phyloP scores from a whole-genome alignment of 2,329 filamentous ascomycete species.

The Aspergillus costaricaensis region DNA sequence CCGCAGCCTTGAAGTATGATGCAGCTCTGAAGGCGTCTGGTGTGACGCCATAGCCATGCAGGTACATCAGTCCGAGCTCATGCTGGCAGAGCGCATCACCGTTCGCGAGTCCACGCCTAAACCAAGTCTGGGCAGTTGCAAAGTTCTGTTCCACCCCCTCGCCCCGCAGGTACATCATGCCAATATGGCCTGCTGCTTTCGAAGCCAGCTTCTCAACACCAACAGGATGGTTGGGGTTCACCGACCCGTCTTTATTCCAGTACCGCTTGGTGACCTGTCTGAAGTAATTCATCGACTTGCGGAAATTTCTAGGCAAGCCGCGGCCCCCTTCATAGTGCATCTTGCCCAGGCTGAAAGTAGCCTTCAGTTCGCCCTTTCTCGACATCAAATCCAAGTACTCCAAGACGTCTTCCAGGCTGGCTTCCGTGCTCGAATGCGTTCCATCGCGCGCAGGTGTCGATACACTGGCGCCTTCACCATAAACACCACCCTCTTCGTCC shows the following conservation, averaged over 20 bases:
- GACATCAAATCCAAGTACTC: conserved; percentile 92
- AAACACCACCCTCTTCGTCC: conserved; percentile 88
- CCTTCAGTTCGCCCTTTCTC: conserved; percentile 83
- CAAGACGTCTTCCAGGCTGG: conserved; percentile 87
- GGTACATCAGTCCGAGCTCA: conserved; percentile 78
- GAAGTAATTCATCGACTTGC: conserved; percentile 77
- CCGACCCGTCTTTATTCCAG: conserved; percentile 77
- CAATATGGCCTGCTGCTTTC: conserved; percentile 83
- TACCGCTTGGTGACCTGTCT: conserved; percentile 75
- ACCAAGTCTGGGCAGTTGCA: conserved; percentile 76
- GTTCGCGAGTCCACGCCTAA: conserved; percentile 72
- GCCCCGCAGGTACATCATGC: conserved; percentile 84
- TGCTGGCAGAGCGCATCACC: conserved; percentile 84
- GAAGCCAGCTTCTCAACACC: conserved; percentile 76
- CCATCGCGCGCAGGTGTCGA: conserved; percentile 74
- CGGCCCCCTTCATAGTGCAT: conserved; percentile 86
- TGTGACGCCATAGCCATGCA: conserved; percentile 72
- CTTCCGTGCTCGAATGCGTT: conserved; percentile 76
- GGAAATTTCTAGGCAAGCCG: conserved; percentile 71
- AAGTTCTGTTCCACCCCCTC: conserved; percentile 82
- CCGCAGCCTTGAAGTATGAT: conserved; percentile 73
- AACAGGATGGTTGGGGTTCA: conserved; percentile 67
- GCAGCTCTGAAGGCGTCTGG: conserved; percentile 72
- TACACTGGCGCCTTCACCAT: conserved; percentile 91
- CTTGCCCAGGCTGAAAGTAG: conserved; percentile 80